A percentile compares a stretch with the other conserved stretches of the same genome.
Conservation (phyloP, 352 stramenopile species). For the Pythium angustatum region DNA sequence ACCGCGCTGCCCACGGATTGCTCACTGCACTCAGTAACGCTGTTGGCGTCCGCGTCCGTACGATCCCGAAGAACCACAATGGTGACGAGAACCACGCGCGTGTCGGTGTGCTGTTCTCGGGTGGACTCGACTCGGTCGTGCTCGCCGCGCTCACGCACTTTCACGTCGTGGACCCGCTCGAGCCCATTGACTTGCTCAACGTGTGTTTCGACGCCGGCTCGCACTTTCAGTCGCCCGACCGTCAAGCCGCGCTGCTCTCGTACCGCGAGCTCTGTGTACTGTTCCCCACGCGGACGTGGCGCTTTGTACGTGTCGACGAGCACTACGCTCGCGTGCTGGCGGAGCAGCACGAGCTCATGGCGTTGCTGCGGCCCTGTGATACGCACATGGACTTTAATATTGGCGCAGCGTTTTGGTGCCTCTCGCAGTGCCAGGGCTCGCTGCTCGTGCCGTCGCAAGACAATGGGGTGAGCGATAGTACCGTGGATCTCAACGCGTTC, state of each 20-base stretch:
- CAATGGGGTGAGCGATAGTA: too few relatives aligned
- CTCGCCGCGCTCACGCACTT: constrained; percentile 90
- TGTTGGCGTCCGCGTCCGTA: constrained; percentile 78
- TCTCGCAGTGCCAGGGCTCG: constrained; percentile 66
- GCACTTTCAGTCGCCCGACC: constrained; percentile 84
- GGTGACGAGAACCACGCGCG: constrained; percentile 2
- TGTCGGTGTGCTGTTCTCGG: constrained; percentile 95
- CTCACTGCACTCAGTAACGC: constrained; percentile 73
- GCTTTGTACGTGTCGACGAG: constrained; percentile 87
- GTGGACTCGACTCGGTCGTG: constrained; percentile 95
- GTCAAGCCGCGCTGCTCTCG: constrained; percentile 82
- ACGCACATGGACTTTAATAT: constrained; percentile 99
- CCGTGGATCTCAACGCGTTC: constrained; percentile 44
- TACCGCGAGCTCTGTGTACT: constrained; percentile 79
- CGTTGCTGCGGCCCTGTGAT: constrained; percentile 83
- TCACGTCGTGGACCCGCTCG: constrained; percentile 44
- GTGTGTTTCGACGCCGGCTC: constrained; percentile 91
- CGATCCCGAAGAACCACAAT: constrained; percentile 39
- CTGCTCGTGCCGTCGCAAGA: constrained; percentile 8
- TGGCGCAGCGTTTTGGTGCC: constrained; percentile 94
- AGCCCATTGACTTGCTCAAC: constrained; percentile 93
- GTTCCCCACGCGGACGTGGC: constrained; percentile 85
- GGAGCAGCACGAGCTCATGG: constrained; percentile 64
- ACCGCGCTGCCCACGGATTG: constrained; percentile 42
- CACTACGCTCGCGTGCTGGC: constrained; percentile 66